These are phyloP conservation scores for Cylindrotheca closterium DNA, from an alignment of 108 stramenopile species.

Conservation along the genomic window DNA sequence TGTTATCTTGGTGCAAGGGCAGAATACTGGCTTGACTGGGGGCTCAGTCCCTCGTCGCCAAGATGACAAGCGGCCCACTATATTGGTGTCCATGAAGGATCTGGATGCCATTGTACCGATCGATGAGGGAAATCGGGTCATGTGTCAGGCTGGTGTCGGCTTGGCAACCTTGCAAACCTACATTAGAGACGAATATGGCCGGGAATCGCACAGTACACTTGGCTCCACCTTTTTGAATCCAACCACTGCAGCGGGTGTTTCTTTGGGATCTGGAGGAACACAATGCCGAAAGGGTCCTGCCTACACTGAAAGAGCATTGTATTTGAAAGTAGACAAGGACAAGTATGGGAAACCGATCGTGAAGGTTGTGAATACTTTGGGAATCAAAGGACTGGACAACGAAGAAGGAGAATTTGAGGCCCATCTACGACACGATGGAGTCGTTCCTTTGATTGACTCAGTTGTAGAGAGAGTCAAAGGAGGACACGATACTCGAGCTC, in stretches of 20 bases:
- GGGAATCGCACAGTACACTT: slow-evolving; percentile 79
- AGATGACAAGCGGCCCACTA: slow-evolving; percentile 51
- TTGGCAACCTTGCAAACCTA: slow-evolving; percentile 58
- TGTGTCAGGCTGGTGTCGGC: slow-evolving; percentile 76
- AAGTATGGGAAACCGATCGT: slow-evolving; percentile 52
- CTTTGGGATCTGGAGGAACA: slow-evolving; percentile 83
- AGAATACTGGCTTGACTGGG: slow-evolving; percentile 84
- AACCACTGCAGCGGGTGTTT: slow-evolving; percentile 83
- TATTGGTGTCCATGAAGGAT: slow-evolving; percentile 65
- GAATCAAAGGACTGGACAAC: slow-evolving; percentile 66
- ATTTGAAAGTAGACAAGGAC: slow-evolving; percentile 62
- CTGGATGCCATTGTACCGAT: slow-evolving; percentile 78
- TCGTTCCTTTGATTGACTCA: slow-evolving; percentile 49
- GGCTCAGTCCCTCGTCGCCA: slow-evolving; percentile 72
- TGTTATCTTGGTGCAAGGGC: slow-evolving; percentile 49
- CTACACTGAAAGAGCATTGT: slow-evolving; percentile 78
- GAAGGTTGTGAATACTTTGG: slow-evolving; percentile 78
- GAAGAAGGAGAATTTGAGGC: slow-evolving; percentile 46
- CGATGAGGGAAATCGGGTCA: slow-evolving; percentile 72
- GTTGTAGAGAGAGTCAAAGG: slow-evolving; percentile 53
- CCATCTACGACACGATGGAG: slow-evolving; percentile 39
- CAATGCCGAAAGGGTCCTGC: slow-evolving; percentile 83
- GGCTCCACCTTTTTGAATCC: slow-evolving; percentile 87
- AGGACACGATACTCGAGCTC: slow-evolving; percentile 47
- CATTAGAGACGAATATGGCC: slow-evolving; percentile 57